phyloP scores from a whole-genome alignment of 345 rosid genomes.

The Populus deltoides region DNA sequence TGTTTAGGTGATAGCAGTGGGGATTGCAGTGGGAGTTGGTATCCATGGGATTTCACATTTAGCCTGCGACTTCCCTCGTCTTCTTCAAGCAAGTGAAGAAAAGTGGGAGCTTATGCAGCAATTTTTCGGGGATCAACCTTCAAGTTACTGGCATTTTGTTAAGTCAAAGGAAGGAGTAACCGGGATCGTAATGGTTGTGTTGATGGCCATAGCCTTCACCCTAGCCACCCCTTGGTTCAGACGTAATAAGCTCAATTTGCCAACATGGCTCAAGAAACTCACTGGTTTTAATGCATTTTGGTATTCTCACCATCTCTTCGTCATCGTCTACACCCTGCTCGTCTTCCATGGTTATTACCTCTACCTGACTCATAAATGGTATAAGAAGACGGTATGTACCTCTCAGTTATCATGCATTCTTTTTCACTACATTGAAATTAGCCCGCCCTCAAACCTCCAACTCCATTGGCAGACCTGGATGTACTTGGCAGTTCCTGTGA shows the following conservation, averaged over 20 bases:
- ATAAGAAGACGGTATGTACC: constrained; percentile 56
- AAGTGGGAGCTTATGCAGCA: constrained; percentile 47
- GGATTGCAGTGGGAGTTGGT: constrained; percentile 54
- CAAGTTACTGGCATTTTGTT: constrained; percentile 67
- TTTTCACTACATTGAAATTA: background rate
- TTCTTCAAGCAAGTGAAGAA: constrained; percentile 50
- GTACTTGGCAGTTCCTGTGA: constrained; percentile 62
- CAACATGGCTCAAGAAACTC: constrained; percentile 57
- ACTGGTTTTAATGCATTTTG: constrained; percentile 87
- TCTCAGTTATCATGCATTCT: background rate
- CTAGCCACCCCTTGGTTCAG: constrained; percentile 75
- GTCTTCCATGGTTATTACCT: constrained; percentile 62
- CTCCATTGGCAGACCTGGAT: constrained; percentile 63
- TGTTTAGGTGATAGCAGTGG: constrained; percentile 63
- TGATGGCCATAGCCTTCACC: constrained; percentile 80
- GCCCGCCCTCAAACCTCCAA: background rate
- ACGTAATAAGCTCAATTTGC: constrained; percentile 52
- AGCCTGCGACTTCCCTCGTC: constrained; percentile 66
- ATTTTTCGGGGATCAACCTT: constrained; percentile 59
- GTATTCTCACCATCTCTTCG: constrained; percentile 79
- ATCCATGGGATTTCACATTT: constrained; percentile 59
- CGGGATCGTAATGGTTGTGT: constrained; percentile 54
- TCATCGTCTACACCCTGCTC: constrained; percentile 66
- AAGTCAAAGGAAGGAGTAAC: constrained; percentile 62
- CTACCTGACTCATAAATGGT: constrained; percentile 55